Base-by-base conservation (phyloP, 345 rosid genomes). In the Bruguiera gymnorhiza region DNA sequence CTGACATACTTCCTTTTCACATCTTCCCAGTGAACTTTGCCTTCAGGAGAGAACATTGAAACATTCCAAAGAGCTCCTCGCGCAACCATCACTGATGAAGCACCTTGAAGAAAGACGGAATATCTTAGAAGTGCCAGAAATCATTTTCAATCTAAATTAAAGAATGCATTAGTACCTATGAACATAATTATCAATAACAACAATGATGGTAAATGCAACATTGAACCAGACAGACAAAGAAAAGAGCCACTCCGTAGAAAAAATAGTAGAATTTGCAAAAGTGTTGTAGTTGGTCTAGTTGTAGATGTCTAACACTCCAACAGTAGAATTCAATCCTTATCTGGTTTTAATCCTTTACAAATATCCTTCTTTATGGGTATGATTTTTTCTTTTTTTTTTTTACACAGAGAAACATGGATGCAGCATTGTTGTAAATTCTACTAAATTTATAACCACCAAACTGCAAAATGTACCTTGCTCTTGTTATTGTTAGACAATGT, bases 41-140 rank as follows among this genome's bases (percentile, higher is more conserved):
- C 94, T 75, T 79, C 75, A 26, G 97, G 81, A 69, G 92, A 93
- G 86, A 89, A 93, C 79, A 93, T 69, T 32, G 98, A 93, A 69
- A 87, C 92, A 83, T 93, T 93, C 98, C 98, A 91, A 74, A 89
- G 84, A 64, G 97, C 97, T 71, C 97, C 98, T 83, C 98, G 89
- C 15, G 92, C 97, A 77, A 84, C 94, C 97, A 93, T 93, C 76
- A 86, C 90, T 5, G 98, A 86, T 3, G 92, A 86, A 53, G 96
- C 96, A 55, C 98, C 98, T 88, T 77, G 36, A 59, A 70, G 59
- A 69, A 54, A 70, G 68, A 24, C 7, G 29, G 19, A 11, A 65
- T 36, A 48, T 69, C 68, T 58, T 54, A 53, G 43, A 37, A 55
- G 29, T 23, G 36, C 30, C 29, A 54, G 55, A 51, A 0, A 63